A percentile compares a stretch with the other conserved stretches of the same genome.
Evolutionary conservation across 306 rosid species (phyloP).

Genomic region (Castanopsis chinensis): DNA sequence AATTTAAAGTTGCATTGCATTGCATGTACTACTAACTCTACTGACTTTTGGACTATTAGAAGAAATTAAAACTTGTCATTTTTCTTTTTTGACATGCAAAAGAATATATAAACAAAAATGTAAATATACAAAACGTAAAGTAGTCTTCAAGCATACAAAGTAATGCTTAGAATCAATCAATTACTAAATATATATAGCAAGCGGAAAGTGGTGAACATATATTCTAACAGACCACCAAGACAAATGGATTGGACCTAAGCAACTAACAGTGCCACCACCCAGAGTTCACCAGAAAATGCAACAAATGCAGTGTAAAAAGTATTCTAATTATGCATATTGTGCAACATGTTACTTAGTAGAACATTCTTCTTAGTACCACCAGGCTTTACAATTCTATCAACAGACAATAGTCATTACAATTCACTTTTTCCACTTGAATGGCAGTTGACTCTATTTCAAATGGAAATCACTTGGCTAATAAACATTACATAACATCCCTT

Average conservation of each 20-base stretch:
- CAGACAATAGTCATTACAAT: neutral
- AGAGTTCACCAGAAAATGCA: neutral
- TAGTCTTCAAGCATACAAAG: too few relatives aligned
- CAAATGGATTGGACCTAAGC: too few relatives aligned
- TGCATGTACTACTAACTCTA: neutral
- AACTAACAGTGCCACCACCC: neutral
- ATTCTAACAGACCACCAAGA: neutral
- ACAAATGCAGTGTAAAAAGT: neutral
- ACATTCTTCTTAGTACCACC: neutral
- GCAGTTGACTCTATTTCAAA: neutral
- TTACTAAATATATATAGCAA: neutral
- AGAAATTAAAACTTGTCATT: neutral
- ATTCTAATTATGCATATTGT: neutral
- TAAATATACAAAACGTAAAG: too few relatives aligned
- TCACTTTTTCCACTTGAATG: constrained; percentile 10
- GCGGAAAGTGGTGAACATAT: neutral
- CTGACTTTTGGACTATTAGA: neutral
- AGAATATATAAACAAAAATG: neutral
- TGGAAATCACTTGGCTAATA: neutral
- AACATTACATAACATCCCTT: neutral
- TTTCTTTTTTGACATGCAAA: too few relatives aligned
- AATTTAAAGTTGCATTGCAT: neutral
- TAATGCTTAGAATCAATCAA: too few relatives aligned
- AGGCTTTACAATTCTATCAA: constrained; percentile 3
- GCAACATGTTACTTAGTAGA: neutral